A percentile compares a stretch with the other conserved stretches of the same genome.
Conservation (phyloP, 768 basidiomycete genomes). For the Russula virescens region DNA sequence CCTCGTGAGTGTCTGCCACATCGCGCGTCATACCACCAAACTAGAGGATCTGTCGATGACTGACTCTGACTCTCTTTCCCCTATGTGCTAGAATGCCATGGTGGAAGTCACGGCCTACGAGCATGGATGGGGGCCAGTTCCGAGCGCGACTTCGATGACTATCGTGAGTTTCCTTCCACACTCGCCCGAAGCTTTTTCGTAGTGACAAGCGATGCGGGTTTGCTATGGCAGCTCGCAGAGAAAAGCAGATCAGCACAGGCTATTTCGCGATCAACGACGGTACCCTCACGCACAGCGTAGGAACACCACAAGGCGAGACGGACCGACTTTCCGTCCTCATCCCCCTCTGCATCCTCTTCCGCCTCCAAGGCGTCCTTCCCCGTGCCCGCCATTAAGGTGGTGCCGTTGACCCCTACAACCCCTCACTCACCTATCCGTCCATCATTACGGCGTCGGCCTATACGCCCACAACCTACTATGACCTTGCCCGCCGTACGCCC, state of each 20-base stretch:
- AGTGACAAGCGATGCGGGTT: no score
- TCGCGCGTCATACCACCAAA: no score
- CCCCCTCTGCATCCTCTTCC: not conserved
- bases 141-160: not conserved
- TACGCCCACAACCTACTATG: not conserved
- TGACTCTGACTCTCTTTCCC: no score
- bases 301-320: not conserved
- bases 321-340: not conserved
- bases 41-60: no score
- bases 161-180: not conserved
- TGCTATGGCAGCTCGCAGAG: no score
- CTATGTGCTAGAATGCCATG: no score
- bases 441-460: not conserved
- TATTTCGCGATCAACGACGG: no score
- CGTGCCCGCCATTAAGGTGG: not conserved
- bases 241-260: no score
- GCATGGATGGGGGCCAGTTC: not conserved
- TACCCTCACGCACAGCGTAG: not conserved
- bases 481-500: not conserved
- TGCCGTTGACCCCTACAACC: not conserved
- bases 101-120: no score
- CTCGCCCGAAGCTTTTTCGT: no score
- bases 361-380: no score
- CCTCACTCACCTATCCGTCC: not conserved
- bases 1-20: slow-evolving; percentile 7